phyloP scores from a whole-genome alignment of 1,284 basidiomycete species.

The Ganoderma sp. region DNA sequence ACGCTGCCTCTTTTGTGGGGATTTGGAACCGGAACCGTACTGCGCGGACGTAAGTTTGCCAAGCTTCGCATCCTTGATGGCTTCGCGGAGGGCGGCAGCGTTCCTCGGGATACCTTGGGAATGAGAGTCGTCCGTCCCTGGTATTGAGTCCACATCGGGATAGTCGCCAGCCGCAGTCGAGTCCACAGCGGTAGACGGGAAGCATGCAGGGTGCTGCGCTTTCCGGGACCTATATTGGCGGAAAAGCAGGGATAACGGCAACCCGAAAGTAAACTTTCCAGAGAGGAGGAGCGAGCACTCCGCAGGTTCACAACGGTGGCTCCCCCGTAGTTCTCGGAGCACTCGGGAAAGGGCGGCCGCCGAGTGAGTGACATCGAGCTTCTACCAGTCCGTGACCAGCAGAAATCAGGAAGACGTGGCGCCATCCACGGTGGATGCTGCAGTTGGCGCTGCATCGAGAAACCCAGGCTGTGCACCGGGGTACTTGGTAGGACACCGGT shows the following conservation, averaged over 20 bases:
- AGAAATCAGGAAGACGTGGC: background rate
- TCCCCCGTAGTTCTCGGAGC: background rate
- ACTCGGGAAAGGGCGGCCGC: background rate
- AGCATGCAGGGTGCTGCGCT: background rate
- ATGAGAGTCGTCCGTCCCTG: background rate
- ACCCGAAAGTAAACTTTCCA: background rate
- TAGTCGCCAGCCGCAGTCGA: slow-evolving; percentile 2
- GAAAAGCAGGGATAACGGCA: background rate
- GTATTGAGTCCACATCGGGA: background rate
- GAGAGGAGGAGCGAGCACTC: background rate
- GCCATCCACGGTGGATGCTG: background rate
- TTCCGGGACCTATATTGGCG: background rate
- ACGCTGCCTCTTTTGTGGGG: background rate
- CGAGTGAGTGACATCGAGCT: background rate
- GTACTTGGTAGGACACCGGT: slow-evolving; percentile 10
- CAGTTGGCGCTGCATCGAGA: background rate
- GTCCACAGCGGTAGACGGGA: background rate
- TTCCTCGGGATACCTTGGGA: background rate
- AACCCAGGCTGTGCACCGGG: slow-evolving; percentile 1
- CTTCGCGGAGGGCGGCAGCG: background rate
- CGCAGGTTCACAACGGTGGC: background rate
- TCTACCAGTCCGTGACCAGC: background rate
- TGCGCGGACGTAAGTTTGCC: background rate
- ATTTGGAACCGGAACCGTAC: background rate
- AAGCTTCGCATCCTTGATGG: background rate